Evolutionary conservation across 164 flowering plant genomes (phyloP), one percentile per base, ranked within the genome.

Genomic region (Vitis amurensis): DNA sequence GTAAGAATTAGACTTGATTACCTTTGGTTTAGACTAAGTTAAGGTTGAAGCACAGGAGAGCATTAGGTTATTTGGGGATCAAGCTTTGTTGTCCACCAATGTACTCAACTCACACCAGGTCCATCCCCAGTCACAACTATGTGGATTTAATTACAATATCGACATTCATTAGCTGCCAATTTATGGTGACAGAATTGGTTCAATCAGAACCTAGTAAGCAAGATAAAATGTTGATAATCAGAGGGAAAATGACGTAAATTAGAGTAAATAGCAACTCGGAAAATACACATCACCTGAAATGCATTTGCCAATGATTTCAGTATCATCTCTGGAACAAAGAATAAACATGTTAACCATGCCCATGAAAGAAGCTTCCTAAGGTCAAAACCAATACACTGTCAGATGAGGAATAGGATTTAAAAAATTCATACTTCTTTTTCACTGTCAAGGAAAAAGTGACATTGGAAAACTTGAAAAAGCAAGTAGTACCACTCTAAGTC

Each of bases 311-410:
- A 89, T 73, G 97, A 93, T 80, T 95, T 91, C 71, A 88, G 66
- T 47, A 88, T 63, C 86, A 95, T 77, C 74, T 95, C 99, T 0
- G 98, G 99, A 31, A 91, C 65, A 72, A 88, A 95, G 83, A 95
- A 91, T 61, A 93, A 70, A 68, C 99, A 95, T 62, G 99, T 95
- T 73, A 95, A 82, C 99, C 99, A 93, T 55, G 99, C 99, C 98
- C 99, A 95, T 30, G 95, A 95, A 65, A 95, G 88, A 80, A 95
- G 99, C 74, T 90, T 95, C 99, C 99, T 95, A 68, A 13, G 63
- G 67, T 23, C 75, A 74, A 71, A 70, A 48, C 23, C 8, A 71
- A 66, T 49, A 59, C 52, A 55, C 49, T 29, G 53, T 73, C 31
- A 68, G 47, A 55, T 64, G 13, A 66, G 37, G 19, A 14, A 11